A percentile compares a stretch with the other conserved stretches of the same genome.
Conservation (phyloP, 257 asterid genomes). For the Anisodus tanguticus region DNA sequence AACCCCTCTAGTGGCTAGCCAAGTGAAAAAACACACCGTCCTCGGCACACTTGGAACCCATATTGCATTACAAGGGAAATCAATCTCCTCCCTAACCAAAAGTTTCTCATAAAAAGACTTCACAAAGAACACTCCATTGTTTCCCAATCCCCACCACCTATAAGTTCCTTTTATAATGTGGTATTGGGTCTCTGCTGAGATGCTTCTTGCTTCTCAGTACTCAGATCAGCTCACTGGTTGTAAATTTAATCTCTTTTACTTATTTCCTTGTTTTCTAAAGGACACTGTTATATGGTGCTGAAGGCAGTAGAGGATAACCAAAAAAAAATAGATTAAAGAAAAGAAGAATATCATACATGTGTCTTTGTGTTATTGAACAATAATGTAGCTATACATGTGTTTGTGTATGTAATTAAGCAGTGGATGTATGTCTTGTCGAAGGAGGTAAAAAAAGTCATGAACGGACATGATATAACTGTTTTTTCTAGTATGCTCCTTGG, state of each 20-base stretch:
- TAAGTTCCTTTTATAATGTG: not conserved
- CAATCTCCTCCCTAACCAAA: too few relatives aligned
- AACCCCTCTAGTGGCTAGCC: too few relatives aligned
- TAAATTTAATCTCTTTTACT: not conserved
- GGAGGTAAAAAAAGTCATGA: not conserved
- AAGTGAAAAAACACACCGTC: too few relatives aligned
- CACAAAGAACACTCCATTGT: too few relatives aligned
- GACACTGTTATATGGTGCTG: not conserved
- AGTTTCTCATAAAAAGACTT: too few relatives aligned
- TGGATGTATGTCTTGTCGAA: not conserved
- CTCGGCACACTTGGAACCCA: too few relatives aligned
- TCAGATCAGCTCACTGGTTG: slow-evolving; percentile 14
- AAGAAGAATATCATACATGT: not conserved
- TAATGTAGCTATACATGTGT: not conserved
- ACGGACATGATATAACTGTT: slow-evolving; percentile 1
- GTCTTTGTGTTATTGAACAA: not conserved
- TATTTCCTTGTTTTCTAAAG: not conserved
- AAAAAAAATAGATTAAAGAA: not conserved
- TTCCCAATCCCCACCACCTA: too few relatives aligned
- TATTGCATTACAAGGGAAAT: too few relatives aligned
- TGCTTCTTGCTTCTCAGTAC: slow-evolving; percentile 15
- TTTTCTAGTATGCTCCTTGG: slow-evolving; percentile 5
- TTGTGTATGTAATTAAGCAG: not conserved
- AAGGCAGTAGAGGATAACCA: not conserved
- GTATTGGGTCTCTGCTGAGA: not conserved